Evolutionary conservation across 345 rosid species (phyloP), one percentile per base, ranked within the genome.

Genomic region (Murraya koenigii): DNA sequence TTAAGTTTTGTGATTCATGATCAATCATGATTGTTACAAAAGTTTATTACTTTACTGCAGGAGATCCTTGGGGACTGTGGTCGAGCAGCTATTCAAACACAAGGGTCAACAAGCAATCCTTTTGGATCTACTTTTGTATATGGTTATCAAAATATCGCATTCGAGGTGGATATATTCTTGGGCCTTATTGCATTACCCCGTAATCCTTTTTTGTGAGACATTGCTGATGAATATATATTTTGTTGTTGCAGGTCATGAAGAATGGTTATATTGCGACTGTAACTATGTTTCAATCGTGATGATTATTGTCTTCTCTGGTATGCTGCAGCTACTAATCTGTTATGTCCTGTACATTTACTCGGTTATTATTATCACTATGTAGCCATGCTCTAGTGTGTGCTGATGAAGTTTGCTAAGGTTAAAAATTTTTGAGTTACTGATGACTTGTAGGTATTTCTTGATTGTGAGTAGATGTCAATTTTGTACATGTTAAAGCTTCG

Each of bases 51-150:
- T 64, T 59, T 14, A 56, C 47, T 69, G 54, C 81, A 96, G 99
- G 98, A 89, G 80, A 89, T 92, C 81, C 97, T 96, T 36, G 99
- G 99, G 63, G 97, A 94, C 30, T 92, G 94, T 85, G 98, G 99
- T 23, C 94, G 93, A 80, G 97, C 99, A 39, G 99, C 98, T 61
- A 96, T 96, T 67, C 99, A 96, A 84, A 96, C 99, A 56, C 97
- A 92, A 81, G 98, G 99, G 33, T 96, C 97, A 82, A 78, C 89
- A 1, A 91, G 90, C 88, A 96, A 96, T 87, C 99, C 99, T 65
- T 94, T 96, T 69, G 99, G 99, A 71, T 92, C 97, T 11, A 96
- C 99, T 22, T 91, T 94, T 71, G 98, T 96, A 14, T 96, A 96
- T 68, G 99, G 99, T 36, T 94, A 96, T 84, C 97, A 87, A 81